Evolutionary conservation across 2,329 filamentous ascomycete species (phyloP).

Genomic region (Aureobasidium sp.): DNA sequence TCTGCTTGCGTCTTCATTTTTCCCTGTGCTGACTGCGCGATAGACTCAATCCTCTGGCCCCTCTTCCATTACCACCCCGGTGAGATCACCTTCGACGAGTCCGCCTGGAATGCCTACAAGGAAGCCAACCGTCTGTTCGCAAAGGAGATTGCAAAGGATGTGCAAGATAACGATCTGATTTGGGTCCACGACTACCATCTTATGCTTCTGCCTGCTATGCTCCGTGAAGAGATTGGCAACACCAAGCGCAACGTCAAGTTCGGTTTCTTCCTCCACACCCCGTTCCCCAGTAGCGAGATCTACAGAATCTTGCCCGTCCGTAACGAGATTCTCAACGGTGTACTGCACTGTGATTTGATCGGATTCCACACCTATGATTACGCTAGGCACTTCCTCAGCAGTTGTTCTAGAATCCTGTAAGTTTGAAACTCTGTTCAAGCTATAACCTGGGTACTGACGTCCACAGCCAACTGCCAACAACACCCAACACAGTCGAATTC

Average conservation of each 20-base stretch:
- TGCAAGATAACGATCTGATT: conserved; percentile 86
- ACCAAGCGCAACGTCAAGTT: conserved; percentile 80
- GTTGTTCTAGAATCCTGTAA: conserved; percentile 85
- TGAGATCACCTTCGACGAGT: conserved; percentile 96
- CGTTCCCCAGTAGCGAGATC: conserved; percentile 94
- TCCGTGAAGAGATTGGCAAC: conserved; percentile 68
- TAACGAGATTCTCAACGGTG: conserved; percentile 75
- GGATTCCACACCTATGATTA: conserved; percentile 99
- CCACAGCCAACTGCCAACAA: conserved; percentile 58
- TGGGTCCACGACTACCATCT: conserved; percentile 99
- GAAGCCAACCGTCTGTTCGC: conserved; percentile 92
- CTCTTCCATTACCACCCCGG: conserved; percentile 98
- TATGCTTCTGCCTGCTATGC: conserved; percentile 92
- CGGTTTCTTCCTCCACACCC: conserved; percentile 95
- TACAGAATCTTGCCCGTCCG: conserved; percentile 92
- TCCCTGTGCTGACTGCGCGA: neutral
- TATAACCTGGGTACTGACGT: neutral
- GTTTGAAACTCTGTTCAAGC: conserved; percentile 20
- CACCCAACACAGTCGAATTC: conserved; percentile 88
- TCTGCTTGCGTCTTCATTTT: neutral
- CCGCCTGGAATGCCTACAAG: conserved; percentile 84
- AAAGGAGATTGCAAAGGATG: conserved; percentile 74
- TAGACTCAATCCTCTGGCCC: conserved; percentile 96
- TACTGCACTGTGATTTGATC: conserved; percentile 88
- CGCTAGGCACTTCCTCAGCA: conserved; percentile 93